These are phyloP conservation scores for Fusarium bulbicola DNA, from an alignment of 2,329 filamentous ascomycete species.

Conservation along the genomic window DNA sequence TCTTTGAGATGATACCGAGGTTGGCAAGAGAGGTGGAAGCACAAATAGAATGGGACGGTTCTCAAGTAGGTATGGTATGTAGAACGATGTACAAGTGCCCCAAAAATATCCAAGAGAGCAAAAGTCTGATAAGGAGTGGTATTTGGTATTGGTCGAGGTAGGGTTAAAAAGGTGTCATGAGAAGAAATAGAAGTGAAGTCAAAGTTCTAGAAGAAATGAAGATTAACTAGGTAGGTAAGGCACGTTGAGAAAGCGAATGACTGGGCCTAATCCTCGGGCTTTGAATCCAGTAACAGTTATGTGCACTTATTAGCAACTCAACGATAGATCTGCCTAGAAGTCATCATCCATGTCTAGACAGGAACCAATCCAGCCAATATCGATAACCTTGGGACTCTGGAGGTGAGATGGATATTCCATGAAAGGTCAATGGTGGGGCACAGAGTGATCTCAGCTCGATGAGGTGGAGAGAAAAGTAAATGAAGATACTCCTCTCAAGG, in stretches of 20 bases:
- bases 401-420: slow-evolving; percentile 3
- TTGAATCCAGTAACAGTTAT: background rate
- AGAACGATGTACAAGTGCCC: background rate
- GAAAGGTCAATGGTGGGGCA: slow-evolving; percentile 24
- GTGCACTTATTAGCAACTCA: slow-evolving; percentile 10
- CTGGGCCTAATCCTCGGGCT: background rate
- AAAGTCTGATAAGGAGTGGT: slow-evolving; percentile 5
- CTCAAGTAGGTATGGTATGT: background rate
- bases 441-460: slow-evolving; percentile 24
- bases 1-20: slow-evolving; percentile 8
- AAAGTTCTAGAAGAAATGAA: slow-evolving; percentile 1
- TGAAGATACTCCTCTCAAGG: slow-evolving; percentile 21
- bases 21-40: slow-evolving; percentile 5
- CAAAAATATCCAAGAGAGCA: slow-evolving; percentile 21
- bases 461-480: slow-evolving; percentile 32
- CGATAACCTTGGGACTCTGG: slow-evolving; percentile 7
- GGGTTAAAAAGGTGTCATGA: slow-evolving; percentile 17
- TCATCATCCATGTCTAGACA: slow-evolving; percentile 8
- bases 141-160: slow-evolving; percentile 6
- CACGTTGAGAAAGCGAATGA: background rate
- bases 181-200: background rate
- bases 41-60: slow-evolving; percentile 24
- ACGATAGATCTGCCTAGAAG: slow-evolving; percentile 3
- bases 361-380: slow-evolving; percentile 15
- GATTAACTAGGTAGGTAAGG: background rate